Conservation (phyloP, 352 stramenopile species). For the Plasmopara muralis region DNA sequence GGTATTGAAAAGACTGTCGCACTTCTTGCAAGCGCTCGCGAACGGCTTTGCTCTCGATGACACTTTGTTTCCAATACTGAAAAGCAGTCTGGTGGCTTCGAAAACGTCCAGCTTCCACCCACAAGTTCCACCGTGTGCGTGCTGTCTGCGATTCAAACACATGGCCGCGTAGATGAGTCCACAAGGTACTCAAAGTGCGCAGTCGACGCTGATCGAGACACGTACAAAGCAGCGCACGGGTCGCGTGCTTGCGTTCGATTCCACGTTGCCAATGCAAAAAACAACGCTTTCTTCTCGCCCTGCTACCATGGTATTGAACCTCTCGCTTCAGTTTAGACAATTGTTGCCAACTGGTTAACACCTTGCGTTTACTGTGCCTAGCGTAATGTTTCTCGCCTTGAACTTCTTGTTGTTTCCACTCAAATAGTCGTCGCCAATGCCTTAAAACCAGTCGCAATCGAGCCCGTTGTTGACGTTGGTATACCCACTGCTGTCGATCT, state of each 20-base stretch:
- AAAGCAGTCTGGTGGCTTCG: conserved; percentile 2
- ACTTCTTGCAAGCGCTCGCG: conserved; percentile 12
- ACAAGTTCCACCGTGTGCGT: conserved; percentile 7
- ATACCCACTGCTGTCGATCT: conserved; percentile 34
- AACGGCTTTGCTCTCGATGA: conserved; percentile 3
- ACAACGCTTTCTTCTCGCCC: conserved; percentile 1
- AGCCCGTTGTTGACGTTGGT: conserved; percentile 21
- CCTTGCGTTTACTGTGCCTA: background rate
- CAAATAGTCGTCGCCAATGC: conserved; percentile 21
- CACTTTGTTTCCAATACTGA: conserved; percentile 5
- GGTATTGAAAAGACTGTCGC: conserved; percentile 8
- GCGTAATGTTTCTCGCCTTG: background rate
- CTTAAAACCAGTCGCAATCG: conserved; percentile 14
- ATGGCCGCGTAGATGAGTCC: conserved; percentile 10
- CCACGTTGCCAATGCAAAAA: conserved; percentile 10
- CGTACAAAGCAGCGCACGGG: conserved; percentile 12
- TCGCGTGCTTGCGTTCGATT: conserved; percentile 9
- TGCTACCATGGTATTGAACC: background rate
- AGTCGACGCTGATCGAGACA: conserved; percentile 7
- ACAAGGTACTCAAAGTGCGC: conserved; percentile 5
- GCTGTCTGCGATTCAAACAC: conserved; percentile 1
- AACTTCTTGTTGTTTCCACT: conserved; percentile 3
- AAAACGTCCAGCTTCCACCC: background rate
- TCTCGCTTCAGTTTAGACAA: background rate
- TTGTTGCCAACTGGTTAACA: conserved; percentile 12